Evolutionary conservation across 2,329 filamentous ascomycete species (phyloP).

Genomic region (Fusarium chaquense): DNA sequence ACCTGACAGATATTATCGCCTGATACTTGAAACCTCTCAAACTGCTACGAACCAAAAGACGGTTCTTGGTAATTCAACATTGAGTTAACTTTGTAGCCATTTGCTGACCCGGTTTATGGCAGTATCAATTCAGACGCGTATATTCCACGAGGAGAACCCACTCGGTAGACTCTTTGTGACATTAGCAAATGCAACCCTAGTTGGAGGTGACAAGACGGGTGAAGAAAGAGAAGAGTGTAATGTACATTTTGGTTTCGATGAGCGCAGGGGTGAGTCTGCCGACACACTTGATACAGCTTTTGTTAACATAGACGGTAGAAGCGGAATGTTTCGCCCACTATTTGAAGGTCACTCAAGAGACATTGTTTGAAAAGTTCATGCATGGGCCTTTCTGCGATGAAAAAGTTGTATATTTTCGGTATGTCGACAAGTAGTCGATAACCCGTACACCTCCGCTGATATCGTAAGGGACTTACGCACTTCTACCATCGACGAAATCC

Average conservation of each 20-base stretch:
- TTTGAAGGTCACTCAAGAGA: neutral
- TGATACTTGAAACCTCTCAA: neutral
- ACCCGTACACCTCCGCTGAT: too few relatives aligned
- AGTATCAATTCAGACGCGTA: neutral
- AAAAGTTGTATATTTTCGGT: neutral
- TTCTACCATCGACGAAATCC: too few relatives aligned
- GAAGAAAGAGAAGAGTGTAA: too few relatives aligned
- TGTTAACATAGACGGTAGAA: neutral
- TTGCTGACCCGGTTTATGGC: neutral
- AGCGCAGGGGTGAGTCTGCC: neutral
- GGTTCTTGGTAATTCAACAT: neutral
- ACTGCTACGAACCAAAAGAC: too few relatives aligned
- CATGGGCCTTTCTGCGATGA: neutral
- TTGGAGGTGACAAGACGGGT: accelerated
- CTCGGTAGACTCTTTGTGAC: neutral
- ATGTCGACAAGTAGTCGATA: neutral
- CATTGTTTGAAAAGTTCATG: neutral
- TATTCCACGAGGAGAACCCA: neutral
- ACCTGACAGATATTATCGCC: neutral
- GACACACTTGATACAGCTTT: accelerated
- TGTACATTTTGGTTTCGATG: neutral
- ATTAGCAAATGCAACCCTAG: neutral
- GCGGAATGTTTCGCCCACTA: neutral
- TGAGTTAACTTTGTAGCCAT: accelerated
- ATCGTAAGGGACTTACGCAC: too few relatives aligned